A percentile compares a stretch with the other conserved stretches of the same genome.
Evolutionary conservation across 148 eudicot species (phyloP).

Genomic region (Chenopodium berlandieri): DNA sequence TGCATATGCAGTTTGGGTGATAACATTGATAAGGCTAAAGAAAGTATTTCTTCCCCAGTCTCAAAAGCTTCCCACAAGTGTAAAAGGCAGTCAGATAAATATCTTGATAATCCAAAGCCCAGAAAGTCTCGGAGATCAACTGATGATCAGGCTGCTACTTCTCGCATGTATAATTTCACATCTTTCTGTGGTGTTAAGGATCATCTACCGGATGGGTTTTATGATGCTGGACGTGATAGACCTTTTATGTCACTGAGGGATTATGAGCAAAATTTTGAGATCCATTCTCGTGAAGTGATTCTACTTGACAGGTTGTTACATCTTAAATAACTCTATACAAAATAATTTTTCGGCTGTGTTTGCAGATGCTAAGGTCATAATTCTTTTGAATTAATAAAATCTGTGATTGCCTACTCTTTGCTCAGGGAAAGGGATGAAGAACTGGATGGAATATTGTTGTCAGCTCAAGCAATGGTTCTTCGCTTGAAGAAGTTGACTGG

Average conservation of each 20-base stretch:
- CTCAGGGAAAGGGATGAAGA: slow-evolving; percentile 72
- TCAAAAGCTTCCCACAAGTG: slow-evolving; percentile 46
- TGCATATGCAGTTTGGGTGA: slow-evolving; percentile 32
- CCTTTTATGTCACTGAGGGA: slow-evolving; percentile 73
- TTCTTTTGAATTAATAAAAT: background rate
- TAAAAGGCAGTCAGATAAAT: slow-evolving; percentile 81
- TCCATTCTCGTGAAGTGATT: slow-evolving; percentile 86
- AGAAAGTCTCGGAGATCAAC: slow-evolving; percentile 62
- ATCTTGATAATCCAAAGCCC: slow-evolving; percentile 78
- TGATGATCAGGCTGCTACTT: slow-evolving; percentile 44
- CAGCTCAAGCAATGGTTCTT: slow-evolving; percentile 64
- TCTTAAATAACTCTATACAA: background rate
- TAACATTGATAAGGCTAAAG: slow-evolving; percentile 25
- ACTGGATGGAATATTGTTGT: slow-evolving; percentile 63
- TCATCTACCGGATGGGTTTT: slow-evolving; percentile 84
- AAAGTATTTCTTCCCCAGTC: slow-evolving; percentile 35
- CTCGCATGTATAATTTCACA: slow-evolving; percentile 56
- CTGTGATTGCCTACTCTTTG: slow-evolving; percentile 5
- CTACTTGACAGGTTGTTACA: slow-evolving; percentile 68
- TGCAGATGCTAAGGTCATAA: background rate
- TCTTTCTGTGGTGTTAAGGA: slow-evolving; percentile 87
- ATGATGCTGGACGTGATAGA: slow-evolving; percentile 98
- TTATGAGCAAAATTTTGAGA: slow-evolving; percentile 58
- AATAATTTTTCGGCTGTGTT: background rate
- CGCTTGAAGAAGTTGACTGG: slow-evolving; percentile 59